A percentile compares a stretch with the other conserved stretches of the same genome.
phyloP scores from a whole-genome alignment of 495 filamentous ascomycete species.

The Hyaloscypha finlandica region DNA sequence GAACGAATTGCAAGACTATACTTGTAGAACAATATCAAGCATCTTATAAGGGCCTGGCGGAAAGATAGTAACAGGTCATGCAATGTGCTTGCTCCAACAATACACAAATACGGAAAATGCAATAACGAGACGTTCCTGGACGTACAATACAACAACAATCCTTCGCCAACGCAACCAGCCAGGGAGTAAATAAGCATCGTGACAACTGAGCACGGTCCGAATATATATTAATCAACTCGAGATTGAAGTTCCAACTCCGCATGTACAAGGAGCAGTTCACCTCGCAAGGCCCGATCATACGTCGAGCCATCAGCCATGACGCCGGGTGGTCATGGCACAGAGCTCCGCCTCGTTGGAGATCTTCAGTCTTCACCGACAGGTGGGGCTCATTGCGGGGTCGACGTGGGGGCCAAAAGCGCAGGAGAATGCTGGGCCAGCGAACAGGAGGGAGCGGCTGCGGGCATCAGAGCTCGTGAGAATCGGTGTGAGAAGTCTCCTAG shows the following conservation, averaged over 20 bases:
- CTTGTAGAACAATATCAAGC: background rate
- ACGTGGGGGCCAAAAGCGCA: background rate
- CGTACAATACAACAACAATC: background rate
- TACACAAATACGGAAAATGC: background rate
- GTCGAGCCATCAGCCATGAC: slow-evolving; percentile 1
- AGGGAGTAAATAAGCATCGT: background rate
- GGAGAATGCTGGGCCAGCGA: background rate
- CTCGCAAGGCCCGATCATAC: background rate
- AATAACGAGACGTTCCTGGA: background rate
- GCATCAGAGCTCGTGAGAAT: background rate
- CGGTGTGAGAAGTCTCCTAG: slow-evolving; percentile 3
- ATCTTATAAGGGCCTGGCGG: background rate
- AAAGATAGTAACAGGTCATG: background rate
- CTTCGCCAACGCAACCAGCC: background rate
- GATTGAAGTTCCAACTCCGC: background rate
- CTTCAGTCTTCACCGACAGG: slow-evolving; percentile 1
- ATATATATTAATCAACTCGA: background rate
- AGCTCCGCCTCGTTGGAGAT: slow-evolving; percentile 6
- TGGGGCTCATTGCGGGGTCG: background rate
- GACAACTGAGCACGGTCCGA: background rate
- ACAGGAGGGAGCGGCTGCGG: background rate
- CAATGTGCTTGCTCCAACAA: background rate
- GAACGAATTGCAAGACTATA: background rate
- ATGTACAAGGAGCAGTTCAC: background rate
- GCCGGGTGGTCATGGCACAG: background rate